Evolutionary conservation across 441 rosid genomes (phyloP).

Genomic region (Eruca vesicaria): DNA sequence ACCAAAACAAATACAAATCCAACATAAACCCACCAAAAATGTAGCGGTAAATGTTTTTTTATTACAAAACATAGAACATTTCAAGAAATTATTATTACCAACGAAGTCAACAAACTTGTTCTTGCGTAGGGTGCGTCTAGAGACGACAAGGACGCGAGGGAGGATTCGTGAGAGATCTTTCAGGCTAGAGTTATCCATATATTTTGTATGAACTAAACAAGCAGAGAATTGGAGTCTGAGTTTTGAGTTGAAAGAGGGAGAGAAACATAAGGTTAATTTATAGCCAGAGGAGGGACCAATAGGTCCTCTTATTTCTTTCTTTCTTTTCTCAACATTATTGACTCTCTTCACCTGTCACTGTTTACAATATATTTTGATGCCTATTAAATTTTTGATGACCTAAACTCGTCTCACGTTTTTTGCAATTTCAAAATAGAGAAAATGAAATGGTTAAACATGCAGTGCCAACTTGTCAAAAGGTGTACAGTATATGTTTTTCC

Average conservation of each 20-base stretch:
- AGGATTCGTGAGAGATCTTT: slow-evolving; percentile 62
- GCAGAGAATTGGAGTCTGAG: neutral
- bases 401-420: slow-evolving; percentile 8
- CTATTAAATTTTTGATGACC: neutral
- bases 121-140: slow-evolving; percentile 73
- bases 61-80: neutral
- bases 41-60: neutral
- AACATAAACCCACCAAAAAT: neutral
- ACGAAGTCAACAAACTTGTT: slow-evolving; percentile 89
- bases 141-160: slow-evolving; percentile 81
- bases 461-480: neutral
- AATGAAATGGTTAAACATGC: neutral
- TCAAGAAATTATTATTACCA: slow-evolving; percentile 42
- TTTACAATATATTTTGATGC: slow-evolving; percentile 1
- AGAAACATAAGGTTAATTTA: slow-evolving; percentile 3
- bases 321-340: neutral
- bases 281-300: slow-evolving; percentile 3
- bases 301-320: neutral
- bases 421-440: neutral
- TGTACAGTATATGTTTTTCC: neutral
- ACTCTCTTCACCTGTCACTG: neutral
- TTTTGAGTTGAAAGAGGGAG: slow-evolving; percentile 10
- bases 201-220: neutral
- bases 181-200: slow-evolving; percentile 15
- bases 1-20: neutral